Evolutionary conservation across 2,329 filamentous ascomycete species (phyloP), one percentile per base, ranked within the genome.

Genomic region (Colletotrichum sublineola): DNA sequence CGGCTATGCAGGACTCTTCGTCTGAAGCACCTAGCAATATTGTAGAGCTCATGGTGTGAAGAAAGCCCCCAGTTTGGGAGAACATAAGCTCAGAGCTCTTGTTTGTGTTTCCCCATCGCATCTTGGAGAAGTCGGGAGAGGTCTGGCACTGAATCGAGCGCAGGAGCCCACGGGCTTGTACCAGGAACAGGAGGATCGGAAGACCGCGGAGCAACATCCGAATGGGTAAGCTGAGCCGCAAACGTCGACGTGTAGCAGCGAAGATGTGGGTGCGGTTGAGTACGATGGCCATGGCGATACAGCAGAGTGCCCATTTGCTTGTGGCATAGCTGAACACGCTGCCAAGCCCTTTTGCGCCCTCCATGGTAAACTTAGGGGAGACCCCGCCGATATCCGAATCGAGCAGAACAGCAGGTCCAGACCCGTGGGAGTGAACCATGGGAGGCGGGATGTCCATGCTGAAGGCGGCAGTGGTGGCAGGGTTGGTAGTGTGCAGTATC

Each of bases 251-350:
- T 18, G 94, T 96, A 0, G 95, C 96, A 53, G 95, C 96, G 81
- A 97, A 98, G 76, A 98, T 96, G 71, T 95, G 92, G 8, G 96
- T 97, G 69, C 96, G 91, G 80, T 98, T 98, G 33, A 98, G 86
- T 70, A 98, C 84, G 71, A 98, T 89, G 31, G 94, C 94, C 86
- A 96, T 93, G 48, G 92, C 90, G 77, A 98, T 91, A 77, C 95
- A 98, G 64, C 92, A 91, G 70, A 98, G 84, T 0, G 96, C 95
- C 96, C 96, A 98, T 81, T 93, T 93, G 81, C 94, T 97, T 1
- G 94, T 97, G 55, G 95, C 87, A 82, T 98, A 99, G 77, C 91
- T 93, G 82, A 98, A 95, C 71, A 98, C 90, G 73, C 94, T 95
- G 56, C 94, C 93, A 55, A 98, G 86, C 55, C 93, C 94, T 78